These are phyloP conservation scores for Neoascochyta sp. DNA, from an alignment of 2,329 filamentous ascomycete genomes.

Conservation along the genomic window DNA sequence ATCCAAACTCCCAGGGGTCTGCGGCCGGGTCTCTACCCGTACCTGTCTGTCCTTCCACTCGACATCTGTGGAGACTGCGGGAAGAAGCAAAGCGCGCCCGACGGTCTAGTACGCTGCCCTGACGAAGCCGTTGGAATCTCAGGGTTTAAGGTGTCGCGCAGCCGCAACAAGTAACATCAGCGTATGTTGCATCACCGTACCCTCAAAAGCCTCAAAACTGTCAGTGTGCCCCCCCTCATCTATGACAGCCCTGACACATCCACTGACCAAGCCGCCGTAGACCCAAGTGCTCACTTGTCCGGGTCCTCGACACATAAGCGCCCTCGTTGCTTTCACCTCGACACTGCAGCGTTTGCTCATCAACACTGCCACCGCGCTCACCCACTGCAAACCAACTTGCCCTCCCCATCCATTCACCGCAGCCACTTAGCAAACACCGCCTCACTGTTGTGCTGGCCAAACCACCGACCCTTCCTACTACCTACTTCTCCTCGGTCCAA, in stretches of 20 bases:
- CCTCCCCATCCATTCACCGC: too few relatives aligned
- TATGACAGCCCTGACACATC: conserved; percentile 4
- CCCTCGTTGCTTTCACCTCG: too few relatives aligned
- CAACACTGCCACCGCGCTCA: too few relatives aligned
- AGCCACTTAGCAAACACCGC: too few relatives aligned
- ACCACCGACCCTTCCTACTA: too few relatives aligned
- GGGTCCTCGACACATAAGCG: conserved; percentile 6
- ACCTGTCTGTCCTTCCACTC: conserved; percentile 36
- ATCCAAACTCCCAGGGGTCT: conserved; percentile 22
- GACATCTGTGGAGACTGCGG: conserved; percentile 38
- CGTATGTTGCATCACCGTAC: conserved; percentile 10
- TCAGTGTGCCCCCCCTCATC: conserved; percentile 10
- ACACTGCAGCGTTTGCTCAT: too few relatives aligned
- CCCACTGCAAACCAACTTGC: too few relatives aligned
- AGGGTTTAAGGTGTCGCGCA: conserved; percentile 33
- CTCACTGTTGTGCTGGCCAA: too few relatives aligned
- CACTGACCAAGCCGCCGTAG: conserved; percentile 18
- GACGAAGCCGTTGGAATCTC: conserved; percentile 29
- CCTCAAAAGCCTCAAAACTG: conserved; percentile 7
- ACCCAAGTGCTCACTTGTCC: too few relatives aligned
- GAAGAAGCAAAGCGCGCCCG: conserved; percentile 37
- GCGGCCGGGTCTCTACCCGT: conserved; percentile 19
- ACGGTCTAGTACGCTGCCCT: conserved; percentile 22
- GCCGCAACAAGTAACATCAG: conserved; percentile 26
- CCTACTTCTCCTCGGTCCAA: too few relatives aligned